Conservation (phyloP, 805 yeast species). For the Candida sanyiensis region DNA sequence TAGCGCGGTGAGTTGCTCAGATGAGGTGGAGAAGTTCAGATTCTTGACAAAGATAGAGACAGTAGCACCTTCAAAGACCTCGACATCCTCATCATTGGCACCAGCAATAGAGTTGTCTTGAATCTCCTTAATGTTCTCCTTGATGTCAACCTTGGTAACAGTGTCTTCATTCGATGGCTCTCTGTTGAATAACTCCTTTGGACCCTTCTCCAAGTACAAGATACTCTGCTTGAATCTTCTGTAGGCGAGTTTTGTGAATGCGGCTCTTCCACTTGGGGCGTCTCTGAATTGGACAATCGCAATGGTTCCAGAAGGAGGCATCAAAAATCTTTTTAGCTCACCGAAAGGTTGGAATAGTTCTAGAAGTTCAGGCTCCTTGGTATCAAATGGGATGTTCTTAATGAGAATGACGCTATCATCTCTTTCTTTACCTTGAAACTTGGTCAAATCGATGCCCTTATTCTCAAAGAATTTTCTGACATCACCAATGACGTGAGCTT, state of each 20-base stretch:
- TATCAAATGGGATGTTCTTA: conserved; percentile 88
- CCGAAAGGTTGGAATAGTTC: conserved; percentile 81
- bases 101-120: conserved; percentile 26
- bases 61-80: conserved; percentile 59
- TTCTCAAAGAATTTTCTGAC: conserved; percentile 82
- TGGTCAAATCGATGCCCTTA: conserved; percentile 77
- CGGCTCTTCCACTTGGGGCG: conserved; percentile 77
- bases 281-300: conserved; percentile 89
- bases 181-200: conserved; percentile 67
- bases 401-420: conserved; percentile 79
- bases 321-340: conserved; percentile 66
- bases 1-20: conserved; percentile 45
- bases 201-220: conserved; percentile 90
- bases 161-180: conserved; percentile 36
- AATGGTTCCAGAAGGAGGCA: conserved; percentile 96
- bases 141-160: conserved; percentile 29
- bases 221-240: conserved; percentile 84
- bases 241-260: conserved; percentile 82
- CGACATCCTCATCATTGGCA: conserved; percentile 31
- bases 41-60: conserved; percentile 89
- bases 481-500: conserved; percentile 90
- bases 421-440: conserved; percentile 59
- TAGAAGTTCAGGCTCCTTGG: conserved; percentile 71
- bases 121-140: conserved; percentile 17
- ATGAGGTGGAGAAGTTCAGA: conserved; percentile 76